These are phyloP conservation scores for Bothriochloa decipiens DNA, from an alignment of 176 grass and related monocot species.

Conservation along the genomic window DNA sequence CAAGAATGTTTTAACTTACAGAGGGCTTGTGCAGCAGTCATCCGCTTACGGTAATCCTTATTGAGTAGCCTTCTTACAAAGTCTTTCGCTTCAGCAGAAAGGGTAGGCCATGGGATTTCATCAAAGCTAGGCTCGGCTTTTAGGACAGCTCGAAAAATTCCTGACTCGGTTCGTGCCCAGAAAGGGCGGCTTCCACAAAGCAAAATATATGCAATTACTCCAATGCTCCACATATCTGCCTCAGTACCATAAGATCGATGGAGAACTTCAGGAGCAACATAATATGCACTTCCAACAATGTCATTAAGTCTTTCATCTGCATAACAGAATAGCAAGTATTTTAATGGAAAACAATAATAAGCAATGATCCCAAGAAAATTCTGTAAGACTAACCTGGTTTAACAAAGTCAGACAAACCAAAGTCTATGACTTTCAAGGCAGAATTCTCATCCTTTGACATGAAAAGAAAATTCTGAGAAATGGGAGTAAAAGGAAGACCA, in stretches of 20 bases:
- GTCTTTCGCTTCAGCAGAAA: slow-evolving; percentile 73
- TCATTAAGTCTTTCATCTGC: slow-evolving; percentile 95
- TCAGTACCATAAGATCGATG: slow-evolving; percentile 85
- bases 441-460: slow-evolving; percentile 58
- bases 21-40: slow-evolving; percentile 88
- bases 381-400: slow-evolving; percentile 56
- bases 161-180: slow-evolving; percentile 84
- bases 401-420: slow-evolving; percentile 79
- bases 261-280: slow-evolving; percentile 94
- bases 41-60: slow-evolving; percentile 97
- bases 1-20: slow-evolving; percentile 48
- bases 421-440: slow-evolving; percentile 71
- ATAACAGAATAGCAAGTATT: slow-evolving; percentile 25
- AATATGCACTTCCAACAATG: slow-evolving; percentile 97
- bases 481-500: slow-evolving; percentile 7
- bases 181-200: slow-evolving; percentile 93
- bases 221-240: slow-evolving; percentile 98
- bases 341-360: slow-evolving; percentile 11
- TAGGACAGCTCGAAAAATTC: slow-evolving; percentile 86
- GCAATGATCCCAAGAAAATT: slow-evolving; percentile 28
- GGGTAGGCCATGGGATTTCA: slow-evolving; percentile 79
- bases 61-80: slow-evolving; percentile 81
- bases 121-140: slow-evolving; percentile 91
- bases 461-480: slow-evolving; percentile 72
- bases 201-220: slow-evolving; percentile 93